Conservation (phyloP, 140 eudicot species). For the Cichorium intybus region DNA sequence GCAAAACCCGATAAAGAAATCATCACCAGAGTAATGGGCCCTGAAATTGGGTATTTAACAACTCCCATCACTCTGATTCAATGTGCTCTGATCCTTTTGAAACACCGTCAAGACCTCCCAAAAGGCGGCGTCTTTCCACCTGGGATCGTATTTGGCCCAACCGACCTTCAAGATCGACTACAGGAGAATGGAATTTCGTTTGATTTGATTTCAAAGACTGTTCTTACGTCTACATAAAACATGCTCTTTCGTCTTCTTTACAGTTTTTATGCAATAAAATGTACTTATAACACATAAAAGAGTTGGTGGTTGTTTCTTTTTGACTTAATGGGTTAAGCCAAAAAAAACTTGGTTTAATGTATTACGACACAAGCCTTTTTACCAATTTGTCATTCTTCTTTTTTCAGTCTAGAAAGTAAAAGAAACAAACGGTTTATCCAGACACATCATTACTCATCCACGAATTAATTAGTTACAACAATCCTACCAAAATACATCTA, state of each 20-base stretch:
- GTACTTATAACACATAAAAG: background rate
- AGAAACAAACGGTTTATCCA: too few species aligned
- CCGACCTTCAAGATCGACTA: conserved; percentile 79
- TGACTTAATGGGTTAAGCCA: too few species aligned
- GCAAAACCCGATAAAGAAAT: conserved; percentile 67
- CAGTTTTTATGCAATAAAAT: conserved; percentile 5
- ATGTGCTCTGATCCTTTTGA: conserved; percentile 64
- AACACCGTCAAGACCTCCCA: conserved; percentile 64
- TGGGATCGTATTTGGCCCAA: conserved; percentile 82
- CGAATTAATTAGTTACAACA: too few species aligned
- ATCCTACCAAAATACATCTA: background rate
- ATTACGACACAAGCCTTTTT: too few species aligned
- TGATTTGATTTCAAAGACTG: conserved; percentile 61
- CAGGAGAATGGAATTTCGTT: conserved; percentile 89
- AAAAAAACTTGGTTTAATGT: too few species aligned
- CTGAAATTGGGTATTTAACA: conserved; percentile 90
- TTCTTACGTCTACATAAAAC: conserved; percentile 29
- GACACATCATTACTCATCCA: too few species aligned
- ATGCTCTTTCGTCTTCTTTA: conserved; percentile 9
- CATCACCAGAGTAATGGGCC: conserved; percentile 83
- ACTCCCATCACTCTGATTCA: conserved; percentile 87
- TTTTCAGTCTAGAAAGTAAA: too few species aligned
- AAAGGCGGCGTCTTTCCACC: conserved; percentile 90
- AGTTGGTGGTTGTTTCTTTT: too few species aligned
- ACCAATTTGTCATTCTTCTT: too few species aligned